A percentile compares a stretch with the other conserved stretches of the same genome.
phyloP scores from a whole-genome alignment of 768 basidiomycete species.

The Suillus brevipes region DNA sequence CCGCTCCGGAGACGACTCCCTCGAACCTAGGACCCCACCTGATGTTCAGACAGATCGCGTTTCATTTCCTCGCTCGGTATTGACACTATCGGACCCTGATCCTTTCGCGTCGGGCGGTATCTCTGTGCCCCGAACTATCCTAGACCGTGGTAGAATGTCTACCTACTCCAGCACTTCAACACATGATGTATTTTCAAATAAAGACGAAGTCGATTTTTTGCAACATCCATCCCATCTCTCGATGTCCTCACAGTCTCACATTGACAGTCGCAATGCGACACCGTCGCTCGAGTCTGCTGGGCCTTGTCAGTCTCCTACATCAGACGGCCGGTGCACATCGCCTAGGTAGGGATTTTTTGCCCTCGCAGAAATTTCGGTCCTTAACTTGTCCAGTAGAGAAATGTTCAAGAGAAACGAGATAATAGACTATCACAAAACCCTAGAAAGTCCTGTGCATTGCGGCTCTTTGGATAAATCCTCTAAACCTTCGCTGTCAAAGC shows the following conservation, averaged over 20 bases:
- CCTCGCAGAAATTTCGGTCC: neutral
- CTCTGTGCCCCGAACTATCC: slow-evolving; percentile 36
- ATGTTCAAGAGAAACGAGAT: neutral
- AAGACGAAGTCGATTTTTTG: slow-evolving; percentile 33
- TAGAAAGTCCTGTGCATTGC: neutral
- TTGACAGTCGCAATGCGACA: slow-evolving; percentile 3
- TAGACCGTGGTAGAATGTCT: slow-evolving; percentile 52
- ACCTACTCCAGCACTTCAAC: slow-evolving; percentile 53
- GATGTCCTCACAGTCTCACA: slow-evolving; percentile 55
- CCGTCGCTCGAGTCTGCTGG: slow-evolving; percentile 1
- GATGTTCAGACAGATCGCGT: slow-evolving; percentile 37
- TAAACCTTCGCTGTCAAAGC: slow-evolving; percentile 21
- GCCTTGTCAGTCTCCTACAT: slow-evolving; percentile 4
- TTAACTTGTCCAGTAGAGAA: neutral
- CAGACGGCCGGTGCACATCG: slow-evolving; percentile 10
- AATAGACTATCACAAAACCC: neutral
- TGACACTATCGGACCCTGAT: slow-evolving; percentile 64
- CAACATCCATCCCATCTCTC: slow-evolving; percentile 58
- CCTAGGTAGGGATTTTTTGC: slow-evolving; percentile 5
- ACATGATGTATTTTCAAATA: slow-evolving; percentile 44
- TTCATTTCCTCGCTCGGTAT: slow-evolving; percentile 46
- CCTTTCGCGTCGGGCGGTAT: slow-evolving; percentile 59
- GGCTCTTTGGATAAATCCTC: slow-evolving; percentile 28
- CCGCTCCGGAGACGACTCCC: slow-evolving; percentile 54
- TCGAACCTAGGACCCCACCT: slow-evolving; percentile 54